Evolutionary conservation across 169 alveolate genomes (phyloP).

Genomic region (Plasmodium billcollinsi): DNA sequence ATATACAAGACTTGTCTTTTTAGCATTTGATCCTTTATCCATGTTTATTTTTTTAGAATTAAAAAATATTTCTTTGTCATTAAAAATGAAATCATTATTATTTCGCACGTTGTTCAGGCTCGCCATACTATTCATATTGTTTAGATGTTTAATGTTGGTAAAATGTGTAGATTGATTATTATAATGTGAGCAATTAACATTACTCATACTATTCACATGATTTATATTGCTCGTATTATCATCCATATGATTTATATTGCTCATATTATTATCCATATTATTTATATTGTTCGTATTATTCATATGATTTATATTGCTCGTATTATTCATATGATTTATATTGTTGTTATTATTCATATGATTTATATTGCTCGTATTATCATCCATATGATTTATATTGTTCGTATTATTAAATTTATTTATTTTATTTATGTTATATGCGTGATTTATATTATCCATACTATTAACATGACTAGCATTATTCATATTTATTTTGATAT

Average conservation of each 20-base stretch:
- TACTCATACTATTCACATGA: neutral
- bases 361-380: too few species aligned
- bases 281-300: neutral
- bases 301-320: too few species aligned
- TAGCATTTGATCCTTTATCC: conserved; percentile 11
- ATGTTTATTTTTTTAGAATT: conserved; percentile 11
- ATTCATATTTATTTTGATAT: conserved; percentile 22
- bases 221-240: neutral
- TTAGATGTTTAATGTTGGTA: too few species aligned
- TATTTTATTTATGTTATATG: neutral
- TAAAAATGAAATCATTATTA: too few species aligned
- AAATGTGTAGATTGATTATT: neutral
- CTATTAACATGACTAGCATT: neutral
- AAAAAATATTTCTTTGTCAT: conserved; percentile 25
- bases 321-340: too few species aligned
- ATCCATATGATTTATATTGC: too few species aligned
- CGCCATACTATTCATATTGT: too few species aligned
- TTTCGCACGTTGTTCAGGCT: neutral
- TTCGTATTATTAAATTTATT: neutral
- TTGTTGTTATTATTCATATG: too few species aligned
- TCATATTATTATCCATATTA: neutral
- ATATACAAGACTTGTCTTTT: conserved; percentile 16
- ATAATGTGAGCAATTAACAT: too few species aligned
- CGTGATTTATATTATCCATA: neutral
- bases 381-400: too few species aligned